A percentile compares a stretch with the other conserved stretches of the same genome.
phyloP scores from a whole-genome alignment of 208 protist species.

The Trypanosoma avium region DNA sequence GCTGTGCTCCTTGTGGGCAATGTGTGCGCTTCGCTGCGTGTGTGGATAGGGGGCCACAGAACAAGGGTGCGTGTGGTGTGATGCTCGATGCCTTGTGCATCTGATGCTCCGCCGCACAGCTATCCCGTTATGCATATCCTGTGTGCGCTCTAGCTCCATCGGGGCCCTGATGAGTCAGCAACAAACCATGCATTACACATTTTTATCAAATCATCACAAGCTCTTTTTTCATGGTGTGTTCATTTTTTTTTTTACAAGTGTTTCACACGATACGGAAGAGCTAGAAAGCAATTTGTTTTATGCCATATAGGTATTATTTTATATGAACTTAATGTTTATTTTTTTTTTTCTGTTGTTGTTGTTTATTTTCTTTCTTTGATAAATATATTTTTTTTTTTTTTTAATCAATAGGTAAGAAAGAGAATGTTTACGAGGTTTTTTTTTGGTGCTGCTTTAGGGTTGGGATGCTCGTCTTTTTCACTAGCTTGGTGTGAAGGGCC shows the following conservation, averaged over 20 bases:
- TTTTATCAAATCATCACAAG: not conserved
- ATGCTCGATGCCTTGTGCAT: conserved; percentile 23
- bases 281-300: not conserved
- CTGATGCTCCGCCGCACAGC: conserved; percentile 29
- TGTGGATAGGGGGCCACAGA: conserved; percentile 22
- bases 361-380: conserved; percentile 1
- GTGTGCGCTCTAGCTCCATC: conserved; percentile 38
- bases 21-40: not conserved
- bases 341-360: not conserved
- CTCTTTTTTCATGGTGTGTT: conserved; percentile 23
- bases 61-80: conserved; percentile 28
- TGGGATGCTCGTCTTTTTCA: not conserved
- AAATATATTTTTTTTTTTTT: conserved; percentile 14
- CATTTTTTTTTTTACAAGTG: conserved; percentile 14
- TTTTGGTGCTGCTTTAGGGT: conserved; percentile 7
- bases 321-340: not conserved
- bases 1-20: conserved; percentile 1
- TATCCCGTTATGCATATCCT: conserved; percentile 43
- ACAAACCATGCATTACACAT: conserved; percentile 43
- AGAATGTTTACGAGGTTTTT: conserved; percentile 6
- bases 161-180: conserved; percentile 36
- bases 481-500: conserved; percentile 8
- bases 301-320: not conserved
- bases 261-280: conserved; percentile 21
- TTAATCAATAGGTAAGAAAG: not conserved